Base-by-base conservation (phyloP, 768 basidiomycete species). In the Russula vinacea region DNA sequence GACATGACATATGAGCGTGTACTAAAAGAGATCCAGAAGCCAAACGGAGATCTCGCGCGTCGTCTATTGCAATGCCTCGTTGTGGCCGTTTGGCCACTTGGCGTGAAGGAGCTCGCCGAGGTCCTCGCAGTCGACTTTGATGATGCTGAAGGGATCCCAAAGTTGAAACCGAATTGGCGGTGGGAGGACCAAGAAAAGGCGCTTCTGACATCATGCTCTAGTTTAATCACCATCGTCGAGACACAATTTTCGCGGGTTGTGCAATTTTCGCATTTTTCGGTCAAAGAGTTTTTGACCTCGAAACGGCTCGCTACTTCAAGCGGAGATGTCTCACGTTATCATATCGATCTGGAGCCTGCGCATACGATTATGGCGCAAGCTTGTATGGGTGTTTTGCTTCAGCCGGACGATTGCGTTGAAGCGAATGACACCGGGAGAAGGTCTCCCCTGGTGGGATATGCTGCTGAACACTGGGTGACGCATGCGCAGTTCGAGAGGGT, bases 61-160 rank as follows among this genome's bases (percentile, higher is more conserved):
- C 54, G 44, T 22, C 22, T 62, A 4, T 47, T 62, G 16, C 54
- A 62, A 22, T 62, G 60, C 14, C 59, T 60, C 50, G 26, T 32
- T 13, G 49, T 52, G 3, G 37, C 59, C 10, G 16, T 53, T 39
- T 50, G 59, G 11, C 58, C 58, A n/a, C 58, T 59, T 29, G 9
- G 24, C 7, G 49, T 59, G 2, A 39, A 51, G 26, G 59, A 60
- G 19, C 50, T 53, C 11, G 50, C 59, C 10, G 59, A 60, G 33
- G 32, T 60, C 39, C 59, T 60, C 8, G 59, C 52, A 13, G 19
- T 49, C 29, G 59, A 60, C 50, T 42, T 60, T n/a, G 40, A 35
- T 33, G 37, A 22, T 17, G 19, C 19, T 4, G 40, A 29, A 37
- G 53, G 53, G 11, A 53, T 53, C 6, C 50, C 59, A 17, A 60